These are phyloP conservation scores for Truncatella angustata DNA, from an alignment of 2,329 filamentous ascomycete species.

Conservation along the genomic window DNA sequence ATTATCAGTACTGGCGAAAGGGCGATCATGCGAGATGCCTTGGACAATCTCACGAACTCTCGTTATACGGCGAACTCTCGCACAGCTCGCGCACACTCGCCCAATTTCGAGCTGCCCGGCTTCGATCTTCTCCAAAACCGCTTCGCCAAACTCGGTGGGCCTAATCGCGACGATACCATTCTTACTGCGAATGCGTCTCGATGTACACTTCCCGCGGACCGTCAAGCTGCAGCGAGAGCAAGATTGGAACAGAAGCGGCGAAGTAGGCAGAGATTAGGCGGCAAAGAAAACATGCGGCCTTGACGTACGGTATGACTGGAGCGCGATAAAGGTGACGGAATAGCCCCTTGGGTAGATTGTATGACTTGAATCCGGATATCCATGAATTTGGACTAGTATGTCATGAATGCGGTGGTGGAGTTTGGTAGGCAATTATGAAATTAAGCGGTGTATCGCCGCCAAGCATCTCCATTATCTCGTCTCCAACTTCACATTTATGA, in stretches of 20 bases:
- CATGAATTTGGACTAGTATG: too few relatives aligned
- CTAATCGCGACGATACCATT: conserved; percentile 30
- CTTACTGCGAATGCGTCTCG: conserved; percentile 39
- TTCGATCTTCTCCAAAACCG: conserved; percentile 46
- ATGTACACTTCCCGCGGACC: conserved; percentile 46
- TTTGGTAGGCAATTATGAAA: conserved; percentile 9
- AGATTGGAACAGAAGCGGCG: conserved; percentile 52
- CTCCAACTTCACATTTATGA: neutral
- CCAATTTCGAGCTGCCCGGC: conserved; percentile 28
- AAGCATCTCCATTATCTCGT: neutral
- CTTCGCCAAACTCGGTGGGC: conserved; percentile 43
- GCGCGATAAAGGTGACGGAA: neutral
- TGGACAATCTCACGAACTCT: conserved; percentile 18
- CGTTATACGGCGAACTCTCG: conserved; percentile 16
- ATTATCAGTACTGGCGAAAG: conserved; percentile 7
- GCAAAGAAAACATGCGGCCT: conserved; percentile 27
- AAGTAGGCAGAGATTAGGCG: conserved; percentile 41
- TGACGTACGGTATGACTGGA: neutral
- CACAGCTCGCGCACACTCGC: conserved; percentile 23
- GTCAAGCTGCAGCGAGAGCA: conserved; percentile 53
- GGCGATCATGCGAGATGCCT: conserved; percentile 15
- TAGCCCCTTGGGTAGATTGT: too few relatives aligned
- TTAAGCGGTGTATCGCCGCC: conserved; percentile 2
- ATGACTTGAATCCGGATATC: too few relatives aligned
- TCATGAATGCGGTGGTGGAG: conserved; percentile 2